These are phyloP conservation scores for Leccinum imitatum DNA, from an alignment of 768 basidiomycete genomes.

Conservation along the genomic window DNA sequence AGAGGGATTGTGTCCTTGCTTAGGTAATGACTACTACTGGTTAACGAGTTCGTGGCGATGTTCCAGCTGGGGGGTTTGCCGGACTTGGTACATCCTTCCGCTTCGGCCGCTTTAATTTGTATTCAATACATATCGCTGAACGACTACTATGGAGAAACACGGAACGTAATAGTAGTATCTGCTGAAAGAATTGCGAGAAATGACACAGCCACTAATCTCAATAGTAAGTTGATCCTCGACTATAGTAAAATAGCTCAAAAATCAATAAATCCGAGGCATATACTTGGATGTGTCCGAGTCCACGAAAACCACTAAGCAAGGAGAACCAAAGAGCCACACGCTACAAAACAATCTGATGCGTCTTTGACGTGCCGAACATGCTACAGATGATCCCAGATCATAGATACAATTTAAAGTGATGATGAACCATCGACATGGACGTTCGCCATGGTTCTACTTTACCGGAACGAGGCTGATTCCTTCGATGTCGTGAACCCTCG, in stretches of 20 bases:
- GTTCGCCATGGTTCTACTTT: not conserved
- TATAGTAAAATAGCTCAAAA: not conserved
- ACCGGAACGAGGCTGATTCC: not conserved
- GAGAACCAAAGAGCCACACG: not conserved
- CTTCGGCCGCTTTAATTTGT: too few species aligned
- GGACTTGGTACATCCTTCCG: too few species aligned
- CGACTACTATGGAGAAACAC: too few species aligned
- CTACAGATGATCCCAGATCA: not conserved
- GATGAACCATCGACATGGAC: not conserved
- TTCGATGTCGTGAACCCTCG: not conserved
- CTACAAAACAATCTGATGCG: not conserved
- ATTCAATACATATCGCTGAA: too few species aligned
- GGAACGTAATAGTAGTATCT: too few species aligned
- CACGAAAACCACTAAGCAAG: not conserved
- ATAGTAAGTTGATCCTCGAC: not conserved
- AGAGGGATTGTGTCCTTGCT: not conserved
- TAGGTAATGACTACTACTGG: conserved; percentile 2
- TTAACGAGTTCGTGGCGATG: too few species aligned
- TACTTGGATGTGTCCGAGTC: not conserved
- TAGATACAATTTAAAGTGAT: not conserved
- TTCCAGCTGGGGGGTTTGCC: too few species aligned
- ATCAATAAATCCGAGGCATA: not conserved
- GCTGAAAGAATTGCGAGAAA: too few species aligned
- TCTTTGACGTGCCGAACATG: not conserved
- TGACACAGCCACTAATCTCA: not conserved